These are phyloP conservation scores for Malus domestica DNA, from an alignment of 306 rosid species.

Conservation along the genomic window DNA sequence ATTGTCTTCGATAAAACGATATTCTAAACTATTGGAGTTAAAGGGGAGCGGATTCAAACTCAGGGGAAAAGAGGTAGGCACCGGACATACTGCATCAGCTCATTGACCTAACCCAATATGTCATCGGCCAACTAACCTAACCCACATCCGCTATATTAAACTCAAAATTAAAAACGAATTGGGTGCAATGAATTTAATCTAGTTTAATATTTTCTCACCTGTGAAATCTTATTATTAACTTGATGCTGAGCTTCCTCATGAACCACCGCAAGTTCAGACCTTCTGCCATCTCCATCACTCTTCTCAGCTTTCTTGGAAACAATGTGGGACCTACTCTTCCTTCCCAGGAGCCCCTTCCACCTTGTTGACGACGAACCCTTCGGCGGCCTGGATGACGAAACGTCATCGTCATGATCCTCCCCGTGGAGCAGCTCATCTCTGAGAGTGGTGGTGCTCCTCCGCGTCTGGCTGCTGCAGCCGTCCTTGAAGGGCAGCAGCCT, in stretches of 20 bases:
- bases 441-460: slow-evolving; percentile 62
- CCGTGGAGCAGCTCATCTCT: slow-evolving; percentile 66
- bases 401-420: slow-evolving; percentile 31
- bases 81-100: too few relatives aligned
- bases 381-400: slow-evolving; percentile 50
- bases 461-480: slow-evolving; percentile 20
- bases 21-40: neutral
- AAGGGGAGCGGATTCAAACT: too few relatives aligned
- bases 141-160: neutral
- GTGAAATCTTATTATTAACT: slow-evolving; percentile 23
- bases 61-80: too few relatives aligned
- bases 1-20: too few relatives aligned
- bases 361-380: slow-evolving; percentile 44
- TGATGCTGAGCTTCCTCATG: slow-evolving; percentile 26
- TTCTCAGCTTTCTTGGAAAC: slow-evolving; percentile 57
- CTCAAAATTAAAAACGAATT: neutral
- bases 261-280: slow-evolving; percentile 21
- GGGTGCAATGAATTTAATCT: neutral
- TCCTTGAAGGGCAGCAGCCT: slow-evolving; percentile 71
- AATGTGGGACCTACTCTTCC: slow-evolving; percentile 50
- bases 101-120: too few relatives aligned
- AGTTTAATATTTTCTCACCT: slow-evolving; percentile 27
- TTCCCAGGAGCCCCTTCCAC: slow-evolving; percentile 81
- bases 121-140: neutral
- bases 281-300: slow-evolving; percentile 19